A percentile compares a stretch with the other conserved stretches of the same genome.
Evolutionary conservation across 768 basidiomycete species (phyloP).

Genomic region (Phaeolepiota aurea): DNA sequence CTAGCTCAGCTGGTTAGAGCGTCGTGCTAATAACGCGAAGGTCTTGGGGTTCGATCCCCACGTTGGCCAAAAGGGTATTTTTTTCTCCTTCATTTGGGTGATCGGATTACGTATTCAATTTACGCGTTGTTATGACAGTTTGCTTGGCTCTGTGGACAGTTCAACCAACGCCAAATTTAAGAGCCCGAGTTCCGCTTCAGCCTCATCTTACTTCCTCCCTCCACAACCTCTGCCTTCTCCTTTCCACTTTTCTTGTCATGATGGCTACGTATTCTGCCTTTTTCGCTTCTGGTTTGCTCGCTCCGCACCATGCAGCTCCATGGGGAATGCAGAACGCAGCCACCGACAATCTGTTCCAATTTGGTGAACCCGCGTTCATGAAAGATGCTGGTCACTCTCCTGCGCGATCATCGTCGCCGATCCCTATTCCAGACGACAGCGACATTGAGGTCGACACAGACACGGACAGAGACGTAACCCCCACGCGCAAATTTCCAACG

Average conservation of each 20-base stretch:
- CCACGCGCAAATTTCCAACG: slow-evolving; percentile 6
- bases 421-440: slow-evolving; percentile 18
- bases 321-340: slow-evolving; percentile 7
- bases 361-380: slow-evolving; percentile 14
- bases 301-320: slow-evolving; percentile 25
- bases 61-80: not conserved
- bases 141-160: slow-evolving; percentile 1
- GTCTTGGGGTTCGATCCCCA: slow-evolving; percentile 41
- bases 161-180: not conserved
- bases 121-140: not conserved
- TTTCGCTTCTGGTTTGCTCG: slow-evolving; percentile 65
- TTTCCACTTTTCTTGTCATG: slow-evolving; percentile 37
- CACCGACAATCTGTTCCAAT: slow-evolving; percentile 11
- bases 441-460: slow-evolving; percentile 24
- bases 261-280: slow-evolving; percentile 51
- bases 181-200: not conserved
- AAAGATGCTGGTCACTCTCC: slow-evolving; percentile 9
- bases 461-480: slow-evolving; percentile 14
- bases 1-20: slow-evolving; percentile 94
- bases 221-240: not conserved
- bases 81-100: not conserved
- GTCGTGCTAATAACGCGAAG: slow-evolving; percentile 83
- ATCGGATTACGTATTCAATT: not conserved
- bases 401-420: slow-evolving; percentile 14
- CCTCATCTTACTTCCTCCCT: not conserved